Conservation (phyloP, 148 eudicot genomes). For the Nepenthes mirabilis region DNA sequence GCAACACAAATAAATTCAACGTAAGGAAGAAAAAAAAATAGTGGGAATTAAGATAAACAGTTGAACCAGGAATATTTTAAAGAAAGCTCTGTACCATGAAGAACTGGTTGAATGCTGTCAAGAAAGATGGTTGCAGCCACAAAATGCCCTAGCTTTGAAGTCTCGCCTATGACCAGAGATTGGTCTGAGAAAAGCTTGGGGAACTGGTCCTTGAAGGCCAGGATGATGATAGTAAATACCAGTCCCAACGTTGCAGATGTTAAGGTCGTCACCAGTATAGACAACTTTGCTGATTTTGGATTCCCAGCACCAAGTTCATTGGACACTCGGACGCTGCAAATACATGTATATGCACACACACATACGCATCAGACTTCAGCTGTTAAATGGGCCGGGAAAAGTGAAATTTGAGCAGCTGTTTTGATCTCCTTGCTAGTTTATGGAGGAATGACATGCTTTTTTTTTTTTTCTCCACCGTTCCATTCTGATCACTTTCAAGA, state of each 20-base stretch:
- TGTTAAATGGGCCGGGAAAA: neutral
- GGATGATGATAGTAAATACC: slow-evolving; percentile 17
- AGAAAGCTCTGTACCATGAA: slow-evolving; percentile 20
- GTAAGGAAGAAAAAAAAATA: no score
- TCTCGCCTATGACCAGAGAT: slow-evolving; percentile 20
- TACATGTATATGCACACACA: no score
- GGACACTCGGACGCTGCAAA: slow-evolving; percentile 39
- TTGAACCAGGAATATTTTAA: no score
- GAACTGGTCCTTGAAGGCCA: slow-evolving; percentile 18
- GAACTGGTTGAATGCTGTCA: slow-evolving; percentile 41
- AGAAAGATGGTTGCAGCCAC: slow-evolving; percentile 35
- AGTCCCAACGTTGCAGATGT: slow-evolving; percentile 30
- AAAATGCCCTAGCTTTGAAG: slow-evolving; percentile 27
- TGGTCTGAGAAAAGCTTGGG: slow-evolving; percentile 25
- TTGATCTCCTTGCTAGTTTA: neutral
- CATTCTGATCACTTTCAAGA: neutral
- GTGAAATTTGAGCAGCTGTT: no score
- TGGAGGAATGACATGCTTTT: no score
- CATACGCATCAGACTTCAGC: no score
- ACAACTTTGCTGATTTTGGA: slow-evolving; percentile 43
- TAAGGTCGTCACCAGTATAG: slow-evolving; percentile 16
- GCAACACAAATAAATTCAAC: no score
- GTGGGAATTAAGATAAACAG: no score
- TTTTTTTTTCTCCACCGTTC: neutral
- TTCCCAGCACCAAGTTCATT: slow-evolving; percentile 48